Evolutionary conservation across 225 moss, liverwort and hornwort genomes (phyloP), one percentile per base, ranked within the genome.

Genomic region (Pseudisothecium myosuroides): DNA sequence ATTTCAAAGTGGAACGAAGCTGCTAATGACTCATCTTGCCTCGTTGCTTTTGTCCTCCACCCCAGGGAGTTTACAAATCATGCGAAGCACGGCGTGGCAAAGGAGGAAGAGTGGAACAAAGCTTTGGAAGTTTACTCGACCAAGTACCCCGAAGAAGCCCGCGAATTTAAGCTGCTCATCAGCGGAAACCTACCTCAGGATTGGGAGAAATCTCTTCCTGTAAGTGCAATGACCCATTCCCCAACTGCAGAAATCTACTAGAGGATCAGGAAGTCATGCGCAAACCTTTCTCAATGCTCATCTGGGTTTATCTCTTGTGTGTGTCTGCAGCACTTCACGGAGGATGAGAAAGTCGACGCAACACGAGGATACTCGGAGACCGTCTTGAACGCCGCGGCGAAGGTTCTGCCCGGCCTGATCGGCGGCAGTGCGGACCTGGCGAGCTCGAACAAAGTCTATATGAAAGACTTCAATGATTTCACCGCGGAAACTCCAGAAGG

Each of bases 381-480:
- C 29, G 96, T 94, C 69, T 73, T 97, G 84, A 95, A 95, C 60
- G 95, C 96, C 13, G 66, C 85, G 16, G 67, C 92, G 5, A 84
- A 43, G 56, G 88, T 89, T 28, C 21, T 96, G 10, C 95, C 96
- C 2, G 95, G 95, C 5, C 20, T 97, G 54, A 84, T 97, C 6
- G 96, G 96, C 43, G 96, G 95, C 7, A 97, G 96, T 71, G 96
- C 96, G 11, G 96, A 97, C 63, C 91, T 97, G 7, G 96, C 96
- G 26, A 91, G 91, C 85, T 97, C 96, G 21, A 97, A 95, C 85
- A 97, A 96, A 65, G 94, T 94, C 5, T 85, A 92, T 72, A 78
- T 96, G 76, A 84, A 89, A 45, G 93, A 91, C 23, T 82, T 69
- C n/a, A 36, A 61, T 3, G 94, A 93, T 55, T 96, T 96, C 87